Evolutionary conservation across 192 early-diverging fungal genomes (phyloP).

Genomic region (Backusella tarrabulga): DNA sequence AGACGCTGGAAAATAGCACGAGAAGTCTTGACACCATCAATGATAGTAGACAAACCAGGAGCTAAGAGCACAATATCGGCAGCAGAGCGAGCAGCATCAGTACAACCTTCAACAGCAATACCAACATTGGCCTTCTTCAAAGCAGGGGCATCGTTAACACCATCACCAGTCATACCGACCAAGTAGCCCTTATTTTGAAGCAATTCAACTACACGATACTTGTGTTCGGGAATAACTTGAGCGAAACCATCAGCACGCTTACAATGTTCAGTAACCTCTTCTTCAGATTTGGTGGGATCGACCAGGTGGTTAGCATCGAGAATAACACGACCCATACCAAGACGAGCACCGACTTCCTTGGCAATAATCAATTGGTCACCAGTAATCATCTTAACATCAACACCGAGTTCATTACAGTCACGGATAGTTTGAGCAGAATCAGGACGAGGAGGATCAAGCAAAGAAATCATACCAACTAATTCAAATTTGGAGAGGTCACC

Average conservation of each 20-base stretch:
- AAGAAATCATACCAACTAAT: constrained; percentile 83
- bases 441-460: constrained; percentile 82
- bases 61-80: constrained; percentile 91
- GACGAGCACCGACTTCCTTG: constrained; percentile 82
- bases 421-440: constrained; percentile 84
- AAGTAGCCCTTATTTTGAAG: constrained; percentile 80
- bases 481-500: constrained; percentile 65
- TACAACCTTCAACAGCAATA: constrained; percentile 90
- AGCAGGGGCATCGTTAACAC: constrained; percentile 96
- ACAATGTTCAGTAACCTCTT: constrained; percentile 70
- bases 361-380: constrained; percentile 92
- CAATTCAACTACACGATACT: constrained; percentile 87
- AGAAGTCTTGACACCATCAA: constrained; percentile 81
- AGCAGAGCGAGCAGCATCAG: constrained; percentile 88
- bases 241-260: constrained; percentile 89
- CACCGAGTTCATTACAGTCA: constrained; percentile 78
- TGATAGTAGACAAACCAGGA: constrained; percentile 84
- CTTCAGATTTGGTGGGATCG: constrained; percentile 64
- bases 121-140: constrained; percentile 95
- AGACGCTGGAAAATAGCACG: constrained; percentile 92
- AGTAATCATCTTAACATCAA: constrained; percentile 92
- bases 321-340: constrained; percentile 85
- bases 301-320: constrained; percentile 77
- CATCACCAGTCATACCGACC: constrained; percentile 93
- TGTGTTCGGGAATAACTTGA: constrained; percentile 95